Percentiles rank a stretch among this genome's conserved stretches.
Evolutionary conservation across 768 basidiomycete genomes (phyloP).

Genomic region (Floccularia luteovirens): DNA sequence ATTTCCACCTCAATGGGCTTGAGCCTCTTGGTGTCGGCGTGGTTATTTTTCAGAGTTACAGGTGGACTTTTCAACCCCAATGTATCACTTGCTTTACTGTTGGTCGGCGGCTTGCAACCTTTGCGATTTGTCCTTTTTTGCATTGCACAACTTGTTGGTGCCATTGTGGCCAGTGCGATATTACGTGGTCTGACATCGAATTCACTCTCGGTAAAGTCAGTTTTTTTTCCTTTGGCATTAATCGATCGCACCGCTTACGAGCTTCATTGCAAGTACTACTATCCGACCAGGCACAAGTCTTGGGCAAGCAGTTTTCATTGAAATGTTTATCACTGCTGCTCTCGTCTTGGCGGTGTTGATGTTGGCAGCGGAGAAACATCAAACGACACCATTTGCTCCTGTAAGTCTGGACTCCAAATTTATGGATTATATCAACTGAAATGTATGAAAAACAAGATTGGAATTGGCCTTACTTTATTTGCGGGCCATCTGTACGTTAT

Average conservation of each 20-base stretch:
- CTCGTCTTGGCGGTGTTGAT: conserved; percentile 62
- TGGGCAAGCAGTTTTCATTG: conserved; percentile 61
- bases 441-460: conserved; percentile 40
- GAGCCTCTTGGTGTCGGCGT: conserved; percentile 53
- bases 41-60: conserved; percentile 58
- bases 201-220: conserved; percentile 46
- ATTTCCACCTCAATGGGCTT: conserved; percentile 56
- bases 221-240: no score
- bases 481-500: conserved; percentile 46
- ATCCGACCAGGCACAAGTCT: conserved; percentile 37
- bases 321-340: conserved; percentile 60
- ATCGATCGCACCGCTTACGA: no score
- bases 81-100: conserved; percentile 49
- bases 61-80: conserved; percentile 65
- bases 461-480: conserved; percentile 61
- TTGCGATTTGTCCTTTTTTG: conserved; percentile 51
- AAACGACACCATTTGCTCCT: conserved; percentile 61
- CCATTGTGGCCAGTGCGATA: conserved; percentile 51
- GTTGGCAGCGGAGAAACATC: conserved; percentile 67
- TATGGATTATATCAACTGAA: not conserved
- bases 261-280: conserved; percentile 46
- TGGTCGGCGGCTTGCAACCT: conserved; percentile 47
- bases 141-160: conserved; percentile 54
- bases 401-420: conserved; percentile 20
- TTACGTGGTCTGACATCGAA: conserved; percentile 48